These are phyloP conservation scores for Pythium biforme DNA, from an alignment of 352 stramenopile genomes.

Conservation along the genomic window DNA sequence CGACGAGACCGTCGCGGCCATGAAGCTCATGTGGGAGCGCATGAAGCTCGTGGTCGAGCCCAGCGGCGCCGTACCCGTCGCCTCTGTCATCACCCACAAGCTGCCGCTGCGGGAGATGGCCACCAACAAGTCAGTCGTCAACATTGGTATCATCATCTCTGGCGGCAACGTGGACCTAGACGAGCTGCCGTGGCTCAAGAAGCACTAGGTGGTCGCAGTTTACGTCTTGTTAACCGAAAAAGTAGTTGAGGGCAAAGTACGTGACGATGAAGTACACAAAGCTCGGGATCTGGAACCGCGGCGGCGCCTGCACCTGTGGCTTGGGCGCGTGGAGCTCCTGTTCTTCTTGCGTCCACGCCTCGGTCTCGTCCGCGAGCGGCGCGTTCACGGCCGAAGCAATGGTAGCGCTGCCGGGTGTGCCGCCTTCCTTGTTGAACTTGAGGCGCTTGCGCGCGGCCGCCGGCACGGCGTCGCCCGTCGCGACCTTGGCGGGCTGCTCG, in stretches of 20 bases:
- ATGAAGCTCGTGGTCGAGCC: slow-evolving; percentile 89
- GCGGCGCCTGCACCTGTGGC: slow-evolving; percentile 49
- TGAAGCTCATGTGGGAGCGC: slow-evolving; percentile 88
- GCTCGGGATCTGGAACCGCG: slow-evolving; percentile 47
- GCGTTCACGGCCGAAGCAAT: slow-evolving; percentile 14
- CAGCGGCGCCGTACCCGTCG: slow-evolving; percentile 38
- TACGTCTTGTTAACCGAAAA: slow-evolving; percentile 58
- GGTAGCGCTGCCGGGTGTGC: neutral
- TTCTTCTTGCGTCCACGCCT: slow-evolving; percentile 38
- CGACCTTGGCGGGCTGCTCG: slow-evolving; percentile 32
- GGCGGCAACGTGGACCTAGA: slow-evolving; percentile 73
- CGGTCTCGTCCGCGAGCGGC: slow-evolving; percentile 13
- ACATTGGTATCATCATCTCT: slow-evolving; percentile 66
- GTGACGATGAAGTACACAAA: slow-evolving; percentile 72
- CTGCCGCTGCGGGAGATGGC: slow-evolving; percentile 1
- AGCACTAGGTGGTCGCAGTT: no score
- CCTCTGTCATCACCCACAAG: neutral
- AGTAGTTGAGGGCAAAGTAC: slow-evolving; percentile 72
- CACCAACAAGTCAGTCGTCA: slow-evolving; percentile 26
- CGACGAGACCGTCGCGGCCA: slow-evolving; percentile 74
- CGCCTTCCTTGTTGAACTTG: slow-evolving; percentile 65
- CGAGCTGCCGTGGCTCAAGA: slow-evolving; percentile 45
- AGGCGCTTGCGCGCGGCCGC: slow-evolving; percentile 55
- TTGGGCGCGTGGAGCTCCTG: slow-evolving; percentile 42
- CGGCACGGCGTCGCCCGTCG: slow-evolving; percentile 54